These are phyloP conservation scores for Pogostemon cablin DNA, from an alignment of 257 asterid species.

Conservation along the genomic window DNA sequence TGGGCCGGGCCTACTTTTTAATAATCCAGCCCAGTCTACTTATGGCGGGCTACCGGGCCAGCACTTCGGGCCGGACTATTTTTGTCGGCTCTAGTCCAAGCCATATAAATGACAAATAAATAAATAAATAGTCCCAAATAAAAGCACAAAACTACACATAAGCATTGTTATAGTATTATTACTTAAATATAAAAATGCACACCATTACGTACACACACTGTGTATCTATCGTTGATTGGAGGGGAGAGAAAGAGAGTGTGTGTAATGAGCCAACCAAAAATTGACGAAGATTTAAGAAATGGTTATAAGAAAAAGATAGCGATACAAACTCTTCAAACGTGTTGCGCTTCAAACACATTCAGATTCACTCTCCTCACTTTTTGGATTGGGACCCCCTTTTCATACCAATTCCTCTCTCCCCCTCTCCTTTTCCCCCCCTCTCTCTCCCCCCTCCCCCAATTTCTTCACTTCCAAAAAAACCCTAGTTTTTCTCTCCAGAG, in stretches of 20 bases:
- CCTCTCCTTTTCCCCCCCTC: conserved; percentile 3
- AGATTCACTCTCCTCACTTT: conserved; percentile 44
- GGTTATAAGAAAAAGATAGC: neutral
- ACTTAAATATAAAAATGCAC: too few species aligned
- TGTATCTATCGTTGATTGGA: too few species aligned
- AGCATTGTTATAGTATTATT: too few species aligned
- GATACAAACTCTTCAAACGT: conserved; percentile 14
- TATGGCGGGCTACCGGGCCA: too few species aligned
- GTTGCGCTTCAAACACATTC: conserved; percentile 17
- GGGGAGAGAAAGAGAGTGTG: neutral
- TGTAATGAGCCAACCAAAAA: neutral
- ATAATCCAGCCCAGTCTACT: too few species aligned
- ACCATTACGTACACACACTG: too few species aligned
- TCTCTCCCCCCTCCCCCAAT: conserved; percentile 38
- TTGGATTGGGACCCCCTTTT: conserved; percentile 41
- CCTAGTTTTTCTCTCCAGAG: conserved; percentile 38
- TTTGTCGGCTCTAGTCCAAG: too few species aligned
- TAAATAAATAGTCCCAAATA: too few species aligned
- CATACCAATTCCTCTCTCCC: neutral
- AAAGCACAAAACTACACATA: too few species aligned
- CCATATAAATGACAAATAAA: too few species aligned
- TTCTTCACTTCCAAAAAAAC: conserved; percentile 28
- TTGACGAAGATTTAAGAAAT: neutral
- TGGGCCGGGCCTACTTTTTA: too few species aligned
- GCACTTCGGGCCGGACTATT: too few species aligned